Evolutionary conservation across 129 eudicot genomes (phyloP), one percentile per base, ranked within the genome.

Genomic region (Helianthus tuberosus): DNA sequence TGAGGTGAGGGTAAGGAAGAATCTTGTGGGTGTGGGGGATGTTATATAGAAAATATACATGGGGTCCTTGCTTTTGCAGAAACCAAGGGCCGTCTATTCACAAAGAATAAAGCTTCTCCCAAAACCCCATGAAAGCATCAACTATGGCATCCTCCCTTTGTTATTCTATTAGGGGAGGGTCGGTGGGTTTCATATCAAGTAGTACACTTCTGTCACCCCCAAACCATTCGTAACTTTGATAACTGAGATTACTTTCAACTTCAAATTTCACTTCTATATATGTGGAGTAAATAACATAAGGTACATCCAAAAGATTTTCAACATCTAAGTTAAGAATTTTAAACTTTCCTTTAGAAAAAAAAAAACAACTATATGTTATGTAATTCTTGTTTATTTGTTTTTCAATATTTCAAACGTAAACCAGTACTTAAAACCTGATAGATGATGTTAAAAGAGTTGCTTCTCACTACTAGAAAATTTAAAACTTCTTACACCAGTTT

Each of bases 61-160:
- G 69, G 69, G 76, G 77, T 73, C 77, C 77, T 60, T 46, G 50
- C 60, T 76, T 76, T 76, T 76, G 75, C 75, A 68, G 75, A 67
- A 76, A 76, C 68, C 80, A 68, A 76, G 80, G 68, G 52, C 62
- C 68, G 20, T 68, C 68, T 76, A 68, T 69, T 76, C 62, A 44
- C 62, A 67, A 60, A 53, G 53, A 36, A 39, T 75, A 67, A 68
- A 76, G 80, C 68, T 67, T 20, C 62, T 55, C 62, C 23, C 80
- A 76, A 29, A 76, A 46, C 68, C 75, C 75, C 41, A 68, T 76
- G 80, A 76, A 76, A 76, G 68, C 75, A 50, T 74, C 49, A 55
- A 29, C 16, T 38, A 11, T 47, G 35, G 12, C 62, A 43, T 35
- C 50, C 51, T 20, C 52, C 72, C 65, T 11, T 51, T 39, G 53